Evolutionary conservation across 495 filamentous ascomycete species (phyloP), one percentile per base, ranked within the genome.

Genomic region (Saxispiralis lemnorum): DNA sequence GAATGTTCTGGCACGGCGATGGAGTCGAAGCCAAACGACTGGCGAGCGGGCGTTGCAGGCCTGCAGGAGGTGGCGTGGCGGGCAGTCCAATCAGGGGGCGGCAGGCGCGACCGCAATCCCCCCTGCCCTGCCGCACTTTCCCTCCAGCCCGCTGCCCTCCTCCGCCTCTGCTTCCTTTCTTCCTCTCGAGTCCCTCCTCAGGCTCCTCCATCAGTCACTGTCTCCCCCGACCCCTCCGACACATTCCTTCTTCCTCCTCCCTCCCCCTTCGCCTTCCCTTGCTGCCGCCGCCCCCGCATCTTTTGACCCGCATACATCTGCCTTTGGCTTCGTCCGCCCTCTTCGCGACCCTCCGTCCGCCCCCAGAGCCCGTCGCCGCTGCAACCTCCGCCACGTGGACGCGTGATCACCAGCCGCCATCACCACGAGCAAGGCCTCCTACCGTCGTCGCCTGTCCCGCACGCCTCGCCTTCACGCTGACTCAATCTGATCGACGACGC

Each of bases 241-340:
- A 28, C 38, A 30, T 40, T 31, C 38, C 17, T 40, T 40, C 38
- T 14, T 40, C 30, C 19, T 40, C 21, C 14, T 6, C 19, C 36
- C 14, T 20, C 36, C 36, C 12, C 30, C 30, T 19, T 20, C 38
- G 24, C 24, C 4, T 28, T 12, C 19, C 5, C 12, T 20, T 13
- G 38, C 38, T 2, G 18, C 30, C 19, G 21, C 30, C 12, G n/a
- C n/a, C n/a, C n/a, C n/a, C n/a, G n/a, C 38, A 40, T 40, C 38
- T 40, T 40, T 40, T 16, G 24, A 28, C 30, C 38, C 18, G 30
- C 38, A 40, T 40, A 24, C 38, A 40, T 40, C 38, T 11, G 38
- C 38, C 30, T 40, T 40, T 20, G 9, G 24, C 24, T 28, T 28
- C 24, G 5, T 40, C 30, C 38, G 38, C 38, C 16, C 18, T 39